Base-by-base conservation (phyloP, 1,284 basidiomycete genomes). In the Gomphus bonarii region DNA sequence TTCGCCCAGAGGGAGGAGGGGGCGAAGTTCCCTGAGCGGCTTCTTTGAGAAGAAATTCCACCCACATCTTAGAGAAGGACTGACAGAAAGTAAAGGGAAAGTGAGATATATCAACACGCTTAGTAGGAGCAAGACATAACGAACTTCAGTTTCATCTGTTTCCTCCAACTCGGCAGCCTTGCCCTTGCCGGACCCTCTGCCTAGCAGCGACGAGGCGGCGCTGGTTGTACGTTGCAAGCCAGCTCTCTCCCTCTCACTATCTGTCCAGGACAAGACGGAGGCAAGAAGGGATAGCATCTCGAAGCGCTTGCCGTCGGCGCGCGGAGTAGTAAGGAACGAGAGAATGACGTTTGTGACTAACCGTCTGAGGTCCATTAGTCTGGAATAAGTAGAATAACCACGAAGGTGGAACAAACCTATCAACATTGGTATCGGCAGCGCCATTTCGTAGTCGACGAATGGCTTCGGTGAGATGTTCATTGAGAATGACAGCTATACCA, bases 381-480 rank as follows among this genome's bases (percentile, higher is more conserved):
- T 44, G 6, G 47, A n/a, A n/a, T n/a, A n/a, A n/a, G n/a, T n/a
- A 44, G 33, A 18, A 53, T 5, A 31, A 18, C 16, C 18, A 38
- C n/a, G 25, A 30, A 38, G 33, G 28, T 7, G 9, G 18, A 9
- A 65, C 68, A 43, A 43, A 72, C 72, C 75, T 77, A 68, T 99
- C 95, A 18, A 99, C 95, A 61, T 91, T 95, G 54, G 82, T 87
- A 59, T 92, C 91, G 1, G 88, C 82, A 2, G 90, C 86, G 60
- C 86, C 90, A 62, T 85, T 87, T 38, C 93, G 83, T 48, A 99
- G 75, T 22, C 95, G 83, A 14, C 95, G 86, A n/a, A 99, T 79
- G 0, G 97, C 95, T 70, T 98, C 95, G 63, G 94, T 97, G 8
- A 99, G 78, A 66, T 99, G 95, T 67, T 99, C 95, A 65, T 99